Evolutionary conservation across 2,329 filamentous ascomycete species (phyloP).

Genomic region (Ophidiomyces ophidiicola): DNA sequence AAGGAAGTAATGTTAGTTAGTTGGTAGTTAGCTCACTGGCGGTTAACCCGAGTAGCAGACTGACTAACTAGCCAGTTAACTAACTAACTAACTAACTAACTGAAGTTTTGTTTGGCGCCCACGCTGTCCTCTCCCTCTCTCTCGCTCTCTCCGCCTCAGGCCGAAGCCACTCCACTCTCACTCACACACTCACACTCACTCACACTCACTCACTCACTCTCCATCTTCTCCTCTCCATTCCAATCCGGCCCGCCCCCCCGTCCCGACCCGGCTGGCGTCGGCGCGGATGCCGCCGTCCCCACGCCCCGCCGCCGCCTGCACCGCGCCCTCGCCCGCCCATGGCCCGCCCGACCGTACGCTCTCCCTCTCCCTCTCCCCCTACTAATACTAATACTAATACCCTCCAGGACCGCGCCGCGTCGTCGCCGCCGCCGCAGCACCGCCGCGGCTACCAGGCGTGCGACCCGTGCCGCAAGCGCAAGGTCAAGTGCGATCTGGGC

Average conservation of each 20-base stretch:
- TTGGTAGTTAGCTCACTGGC: no score
- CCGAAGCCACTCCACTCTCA: constrained; percentile 4
- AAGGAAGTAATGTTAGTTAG: no score
- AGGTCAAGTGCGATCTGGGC: no score
- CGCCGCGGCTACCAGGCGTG: background rate
- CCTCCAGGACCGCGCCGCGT: background rate
- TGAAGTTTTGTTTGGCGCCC: no score
- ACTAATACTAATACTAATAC: constrained; percentile 2
- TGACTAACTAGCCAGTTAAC: no score
- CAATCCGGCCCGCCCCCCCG: constrained; percentile 21
- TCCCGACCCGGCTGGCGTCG: constrained; percentile 31
- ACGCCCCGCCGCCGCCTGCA: constrained; percentile 40
- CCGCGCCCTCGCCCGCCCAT: constrained; percentile 30
- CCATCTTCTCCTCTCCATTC: constrained; percentile 16
- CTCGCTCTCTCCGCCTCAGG: background rate
- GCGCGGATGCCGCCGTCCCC: constrained; percentile 38
- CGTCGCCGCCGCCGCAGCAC: background rate
- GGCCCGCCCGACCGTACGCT: constrained; percentile 5
- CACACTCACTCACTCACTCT: constrained; percentile 2
- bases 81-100: no score
- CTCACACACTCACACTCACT: background rate
- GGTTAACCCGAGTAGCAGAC: no score
- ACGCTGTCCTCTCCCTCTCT: background rate
- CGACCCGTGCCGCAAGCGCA: background rate
- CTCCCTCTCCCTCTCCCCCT: constrained; percentile 15